These are phyloP conservation scores for Oenanthe sinensis DNA, from an alignment of 129 eudicot genomes.

Conservation along the genomic window DNA sequence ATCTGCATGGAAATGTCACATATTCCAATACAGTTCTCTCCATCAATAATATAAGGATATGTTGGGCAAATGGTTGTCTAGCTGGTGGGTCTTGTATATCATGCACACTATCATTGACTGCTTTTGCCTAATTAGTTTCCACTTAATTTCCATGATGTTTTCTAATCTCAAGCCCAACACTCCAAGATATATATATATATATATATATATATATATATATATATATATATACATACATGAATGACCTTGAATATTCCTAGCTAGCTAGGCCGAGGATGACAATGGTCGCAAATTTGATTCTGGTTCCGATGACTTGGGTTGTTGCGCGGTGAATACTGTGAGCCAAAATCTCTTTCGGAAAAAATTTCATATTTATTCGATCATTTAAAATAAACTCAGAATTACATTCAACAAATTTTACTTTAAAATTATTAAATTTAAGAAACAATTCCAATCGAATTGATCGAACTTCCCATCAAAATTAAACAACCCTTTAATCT, in stretches of 20 bases:
- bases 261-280: background rate
- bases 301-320: background rate
- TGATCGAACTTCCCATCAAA: too few relatives aligned
- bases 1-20: background rate
- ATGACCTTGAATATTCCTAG: background rate
- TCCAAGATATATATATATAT: background rate
- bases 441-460: too few relatives aligned
- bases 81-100: too few relatives aligned
- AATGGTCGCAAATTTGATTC: background rate
- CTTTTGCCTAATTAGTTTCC: background rate
- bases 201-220: too few relatives aligned
- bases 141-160: background rate
- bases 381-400: too few relatives aligned
- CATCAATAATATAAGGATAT: background rate
- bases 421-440: too few relatives aligned
- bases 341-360: too few relatives aligned
- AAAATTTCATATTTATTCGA: too few relatives aligned
- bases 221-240: too few relatives aligned
- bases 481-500: too few relatives aligned
- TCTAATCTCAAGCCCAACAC: background rate
- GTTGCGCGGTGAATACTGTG: background rate
- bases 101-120: slow-evolving; percentile 2
- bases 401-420: too few relatives aligned
- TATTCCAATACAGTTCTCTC: background rate
- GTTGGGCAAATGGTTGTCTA: background rate